Base-by-base conservation (phyloP, 2,329 filamentous ascomycete species). In the Fusarium dimerum region DNA sequence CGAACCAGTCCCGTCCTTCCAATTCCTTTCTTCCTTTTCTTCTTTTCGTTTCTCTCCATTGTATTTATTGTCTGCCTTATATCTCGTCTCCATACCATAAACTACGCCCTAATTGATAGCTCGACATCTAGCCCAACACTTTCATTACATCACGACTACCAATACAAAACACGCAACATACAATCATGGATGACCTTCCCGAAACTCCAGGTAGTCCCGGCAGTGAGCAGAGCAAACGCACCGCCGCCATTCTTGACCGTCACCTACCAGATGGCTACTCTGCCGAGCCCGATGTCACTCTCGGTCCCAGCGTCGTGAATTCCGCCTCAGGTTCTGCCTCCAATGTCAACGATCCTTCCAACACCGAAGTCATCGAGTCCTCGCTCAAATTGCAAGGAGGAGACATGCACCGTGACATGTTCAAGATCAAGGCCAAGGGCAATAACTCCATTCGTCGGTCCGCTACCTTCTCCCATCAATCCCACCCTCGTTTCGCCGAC, bases 321-420 rank as follows among this genome's bases (percentile, higher is more conserved):
- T 26, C 44, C 20, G 52, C 60, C 10, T 52, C 58, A 6, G 50
- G 57, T 20, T 57, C 64, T 16, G 53, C 55, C 13, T 45, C 58
- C 36, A 56, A 49, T 26, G 40, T 52, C 42, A 57, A 56, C 11
- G 54, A 55, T 11, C 47, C 51, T 47, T 48, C 58, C 36, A 59
- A 61, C 20, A 69, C 71, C 42, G 82, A 87, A 54, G 54, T 59
- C n/a, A 55, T 71, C 34, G 70, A 74, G 50, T 90, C 87, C 2
- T 92, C 89, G 0, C 74, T 92, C 48, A 83, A 78, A 52, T 77
- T 92, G 3, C 88, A 88, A 65, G 89, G 89, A 47, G 89, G 89
- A 40, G 89, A 92, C 63, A 87, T 92, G 18, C 88, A 92, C 67
- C 85, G 89, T 34, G 87, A 90, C 63, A 80, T 92, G 34, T 92